Conservation (phyloP, 768 basidiomycete genomes). For the Nidularia pulvinata region DNA sequence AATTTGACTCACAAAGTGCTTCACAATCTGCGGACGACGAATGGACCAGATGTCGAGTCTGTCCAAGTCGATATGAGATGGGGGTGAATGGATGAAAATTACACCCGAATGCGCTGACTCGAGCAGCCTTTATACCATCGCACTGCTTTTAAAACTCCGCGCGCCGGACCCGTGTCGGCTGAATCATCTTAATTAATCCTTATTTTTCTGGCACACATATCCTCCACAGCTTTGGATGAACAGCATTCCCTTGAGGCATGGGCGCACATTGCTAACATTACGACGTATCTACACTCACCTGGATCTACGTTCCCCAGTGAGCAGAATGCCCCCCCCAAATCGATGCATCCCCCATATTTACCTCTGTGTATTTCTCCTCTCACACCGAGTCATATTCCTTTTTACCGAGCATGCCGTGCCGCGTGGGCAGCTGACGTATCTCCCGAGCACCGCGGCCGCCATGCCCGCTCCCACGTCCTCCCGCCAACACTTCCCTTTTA, state of each 20-base stretch:
- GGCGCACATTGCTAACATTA: neutral
- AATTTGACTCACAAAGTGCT: no score
- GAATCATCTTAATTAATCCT: no score
- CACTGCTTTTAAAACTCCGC: no score
- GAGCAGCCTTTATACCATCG: no score
- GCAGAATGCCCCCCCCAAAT: neutral
- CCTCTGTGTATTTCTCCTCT: constrained; percentile 7
- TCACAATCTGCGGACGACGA: no score
- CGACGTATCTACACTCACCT: no score
- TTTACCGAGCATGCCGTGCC: constrained; percentile 2
- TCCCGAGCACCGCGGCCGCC: neutral
- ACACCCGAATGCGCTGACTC: no score
- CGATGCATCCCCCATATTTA: neutral
- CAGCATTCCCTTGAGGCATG: neutral
- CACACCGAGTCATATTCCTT: constrained; percentile 26
- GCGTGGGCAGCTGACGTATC: neutral
- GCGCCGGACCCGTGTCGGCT: no score
- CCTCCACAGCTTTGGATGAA: neutral
- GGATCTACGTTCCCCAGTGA: neutral
- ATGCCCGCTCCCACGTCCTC: neutral
- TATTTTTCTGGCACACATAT: neutral
- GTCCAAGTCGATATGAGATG: no score
- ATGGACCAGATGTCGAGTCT: no score
- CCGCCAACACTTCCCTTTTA: neutral
- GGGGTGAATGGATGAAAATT: no score